These are phyloP conservation scores for Lodderomyces theae DNA, from an alignment of 1,139 yeast species.

Conservation along the genomic window DNA sequence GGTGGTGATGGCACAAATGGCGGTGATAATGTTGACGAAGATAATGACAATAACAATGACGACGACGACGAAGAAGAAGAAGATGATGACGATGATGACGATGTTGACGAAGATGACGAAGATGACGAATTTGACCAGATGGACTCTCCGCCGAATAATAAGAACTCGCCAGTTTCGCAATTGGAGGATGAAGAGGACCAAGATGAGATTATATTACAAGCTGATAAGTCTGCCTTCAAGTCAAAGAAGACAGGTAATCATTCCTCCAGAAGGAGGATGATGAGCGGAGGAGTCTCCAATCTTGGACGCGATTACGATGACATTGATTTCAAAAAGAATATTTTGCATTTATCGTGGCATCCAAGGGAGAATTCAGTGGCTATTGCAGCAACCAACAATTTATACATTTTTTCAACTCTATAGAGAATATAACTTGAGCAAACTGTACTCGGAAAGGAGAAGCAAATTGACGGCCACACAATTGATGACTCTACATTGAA, in stretches of 20 bases:
- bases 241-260: slow-evolving; percentile 55
- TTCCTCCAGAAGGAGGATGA: slow-evolving; percentile 43
- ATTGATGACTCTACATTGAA: not conserved
- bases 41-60: no score
- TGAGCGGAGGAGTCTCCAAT: slow-evolving; percentile 30
- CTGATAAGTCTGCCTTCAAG: slow-evolving; percentile 97
- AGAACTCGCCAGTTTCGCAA: slow-evolving; percentile 35
- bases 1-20: not conserved
- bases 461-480: not conserved
- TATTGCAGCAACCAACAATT: slow-evolving; percentile 95
- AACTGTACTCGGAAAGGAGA: not conserved
- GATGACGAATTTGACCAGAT: slow-evolving; percentile 43
- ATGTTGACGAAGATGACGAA: slow-evolving; percentile 28
- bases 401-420: slow-evolving; percentile 72
- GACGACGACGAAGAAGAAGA: slow-evolving; percentile 4
- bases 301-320: slow-evolving; percentile 63
- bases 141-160: slow-evolving; percentile 34
- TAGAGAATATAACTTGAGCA: slow-evolving; percentile 21
- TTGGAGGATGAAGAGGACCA: slow-evolving; percentile 45
- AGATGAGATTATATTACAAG: slow-evolving; percentile 81
- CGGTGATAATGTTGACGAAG: no score
- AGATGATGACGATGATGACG: slow-evolving; percentile 13
- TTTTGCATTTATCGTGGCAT: slow-evolving; percentile 97
- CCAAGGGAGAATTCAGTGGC: slow-evolving; percentile 96
- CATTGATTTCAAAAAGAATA: slow-evolving; percentile 92